Percentiles rank a stretch among this genome's conserved stretches.
Conservation (phyloP, 805 yeast genomes). For the Starmerella floricola region DNA sequence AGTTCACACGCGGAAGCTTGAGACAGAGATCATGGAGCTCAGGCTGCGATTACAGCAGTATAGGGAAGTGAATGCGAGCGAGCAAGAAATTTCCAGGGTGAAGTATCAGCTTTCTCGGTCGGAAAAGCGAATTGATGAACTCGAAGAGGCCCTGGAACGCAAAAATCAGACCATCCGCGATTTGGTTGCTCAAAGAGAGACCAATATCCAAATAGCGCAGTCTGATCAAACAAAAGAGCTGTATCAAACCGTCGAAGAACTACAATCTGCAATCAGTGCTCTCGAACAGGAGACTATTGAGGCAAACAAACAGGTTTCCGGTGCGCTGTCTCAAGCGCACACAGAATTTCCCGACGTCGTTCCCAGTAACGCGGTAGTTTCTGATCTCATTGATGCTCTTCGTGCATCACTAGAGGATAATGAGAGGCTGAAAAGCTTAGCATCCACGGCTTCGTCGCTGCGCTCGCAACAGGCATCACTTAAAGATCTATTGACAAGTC, state of each 20-base stretch:
- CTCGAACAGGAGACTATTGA: constrained; percentile 7
- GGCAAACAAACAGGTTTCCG: neutral
- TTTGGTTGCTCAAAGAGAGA: constrained; percentile 9
- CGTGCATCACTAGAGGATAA: neutral
- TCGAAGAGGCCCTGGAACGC: constrained; percentile 12
- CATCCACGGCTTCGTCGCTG: neutral
- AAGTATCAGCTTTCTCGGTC: constrained; percentile 7
- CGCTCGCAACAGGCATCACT: neutral
- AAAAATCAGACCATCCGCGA: constrained; percentile 11
- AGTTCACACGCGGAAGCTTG: constrained; percentile 9
- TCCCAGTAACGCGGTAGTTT: neutral
- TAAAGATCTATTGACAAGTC: neutral
- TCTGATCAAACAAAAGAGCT: constrained; percentile 2
- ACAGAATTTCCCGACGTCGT: constrained; percentile 8
- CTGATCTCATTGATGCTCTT: constrained; percentile 6
- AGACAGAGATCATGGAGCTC: constrained; percentile 22
- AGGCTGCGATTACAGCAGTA: constrained; percentile 18
- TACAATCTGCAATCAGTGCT: constrained; percentile 9
- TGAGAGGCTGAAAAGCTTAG: neutral
- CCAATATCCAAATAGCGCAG: neutral
- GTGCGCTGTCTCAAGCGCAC: constrained; percentile 3
- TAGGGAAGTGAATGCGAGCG: constrained; percentile 10
- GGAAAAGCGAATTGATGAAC: constrained; percentile 15
- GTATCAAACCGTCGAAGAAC: constrained; percentile 1
- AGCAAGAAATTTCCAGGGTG: constrained; percentile 8